Evolutionary conservation across 2,329 filamentous ascomycete species (phyloP).

Genomic region (Cercospora sp.): DNA sequence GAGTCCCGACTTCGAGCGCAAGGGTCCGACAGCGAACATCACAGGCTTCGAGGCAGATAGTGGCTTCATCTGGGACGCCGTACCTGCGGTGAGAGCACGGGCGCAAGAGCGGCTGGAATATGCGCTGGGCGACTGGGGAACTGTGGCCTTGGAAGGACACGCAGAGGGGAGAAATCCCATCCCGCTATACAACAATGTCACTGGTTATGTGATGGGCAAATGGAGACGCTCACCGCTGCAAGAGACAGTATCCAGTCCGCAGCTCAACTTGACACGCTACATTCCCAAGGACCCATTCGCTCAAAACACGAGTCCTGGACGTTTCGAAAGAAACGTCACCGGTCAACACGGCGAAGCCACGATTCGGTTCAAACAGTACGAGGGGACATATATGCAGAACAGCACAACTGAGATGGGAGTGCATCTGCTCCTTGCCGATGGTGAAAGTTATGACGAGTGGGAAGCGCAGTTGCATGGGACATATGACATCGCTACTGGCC

Average conservation of each 20-base stretch:
- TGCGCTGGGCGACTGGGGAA: conserved; percentile 41
- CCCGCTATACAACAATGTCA: conserved; percentile 74
- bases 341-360: conserved; percentile 68
- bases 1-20: conserved; percentile 50
- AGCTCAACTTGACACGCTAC: conserved; percentile 56
- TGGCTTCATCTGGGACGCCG: conserved; percentile 74
- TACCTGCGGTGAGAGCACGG: conserved; percentile 65
- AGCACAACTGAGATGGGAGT: conserved; percentile 68
- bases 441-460: conserved; percentile 70
- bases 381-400: conserved; percentile 43
- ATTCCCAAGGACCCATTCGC: conserved; percentile 67
- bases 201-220: conserved; percentile 72
- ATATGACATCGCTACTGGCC: conserved; percentile 80
- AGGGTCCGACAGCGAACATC: conserved; percentile 53
- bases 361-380: conserved; percentile 63
- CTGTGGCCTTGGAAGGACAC: conserved; percentile 38
- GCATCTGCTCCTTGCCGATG: conserved; percentile 70
- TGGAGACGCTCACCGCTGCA: conserved; percentile 65
- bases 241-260: conserved; percentile 47
- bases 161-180: conserved; percentile 46
- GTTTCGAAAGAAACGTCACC: conserved; percentile 78
- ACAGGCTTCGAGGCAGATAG: conserved; percentile 75
- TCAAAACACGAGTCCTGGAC: conserved; percentile 46
- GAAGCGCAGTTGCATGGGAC: conserved; percentile 79
- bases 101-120: conserved; percentile 58